A percentile compares a stretch with the other conserved stretches of the same genome.
Evolutionary conservation across 202 grass and related monocot genomes (phyloP).

Genomic region (Elaeis oleifera): DNA sequence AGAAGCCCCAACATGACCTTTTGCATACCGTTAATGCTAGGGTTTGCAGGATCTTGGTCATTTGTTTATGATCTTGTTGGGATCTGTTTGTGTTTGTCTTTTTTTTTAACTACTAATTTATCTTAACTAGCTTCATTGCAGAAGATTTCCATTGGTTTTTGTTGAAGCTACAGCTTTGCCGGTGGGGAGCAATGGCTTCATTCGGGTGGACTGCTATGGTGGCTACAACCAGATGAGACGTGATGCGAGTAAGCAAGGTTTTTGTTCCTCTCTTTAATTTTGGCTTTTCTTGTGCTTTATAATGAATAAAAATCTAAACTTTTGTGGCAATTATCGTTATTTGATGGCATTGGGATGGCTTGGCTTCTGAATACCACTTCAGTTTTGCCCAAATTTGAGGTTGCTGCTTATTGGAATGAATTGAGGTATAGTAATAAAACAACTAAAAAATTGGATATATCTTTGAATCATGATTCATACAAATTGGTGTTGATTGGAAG

Average conservation of each 20-base stretch:
- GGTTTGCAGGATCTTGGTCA: not conserved
- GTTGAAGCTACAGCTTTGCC: constrained; percentile 29
- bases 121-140: constrained; percentile 9
- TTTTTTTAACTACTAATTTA: not conserved
- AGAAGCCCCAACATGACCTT: not conserved
- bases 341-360: constrained; percentile 71
- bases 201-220: constrained; percentile 81
- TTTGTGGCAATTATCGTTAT: constrained; percentile 48
- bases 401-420: constrained; percentile 95
- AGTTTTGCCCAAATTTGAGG: constrained; percentile 89
- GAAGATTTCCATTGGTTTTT: constrained; percentile 10
- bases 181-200: constrained; percentile 48
- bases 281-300: not conserved
- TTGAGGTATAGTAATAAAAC: constrained; percentile 51
- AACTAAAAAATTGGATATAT: not conserved
- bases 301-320: not conserved
- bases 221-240: constrained; percentile 97
- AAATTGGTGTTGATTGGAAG: constrained; percentile 23
- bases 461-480: not conserved
- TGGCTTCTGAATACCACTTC: constrained; percentile 75
- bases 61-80: not conserved
- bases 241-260: constrained; percentile 50
- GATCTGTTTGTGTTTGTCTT: no score
- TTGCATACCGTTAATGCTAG: constrained; percentile 1
- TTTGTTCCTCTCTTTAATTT: constrained; percentile 13